A percentile compares a stretch with the other conserved stretches of the same genome.
phyloP scores from a whole-genome alignment of 768 basidiomycete genomes.

The Rossbeevera mucosa region DNA sequence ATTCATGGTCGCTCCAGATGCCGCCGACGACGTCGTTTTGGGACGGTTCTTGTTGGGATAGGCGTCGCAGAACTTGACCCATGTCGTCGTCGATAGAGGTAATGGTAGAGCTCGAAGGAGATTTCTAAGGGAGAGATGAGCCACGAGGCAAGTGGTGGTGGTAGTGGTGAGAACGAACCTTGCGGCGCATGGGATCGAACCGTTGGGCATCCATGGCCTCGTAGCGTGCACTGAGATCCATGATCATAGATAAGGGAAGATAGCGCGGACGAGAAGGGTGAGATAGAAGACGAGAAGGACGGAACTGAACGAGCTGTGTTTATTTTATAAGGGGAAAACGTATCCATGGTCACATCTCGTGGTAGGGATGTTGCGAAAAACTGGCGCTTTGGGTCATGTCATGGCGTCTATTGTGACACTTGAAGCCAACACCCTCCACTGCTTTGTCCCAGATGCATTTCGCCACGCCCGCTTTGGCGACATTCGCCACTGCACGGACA shows the following conservation, averaged over 20 bases:
- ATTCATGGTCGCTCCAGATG: constrained; percentile 32
- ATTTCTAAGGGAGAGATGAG: constrained; percentile 24
- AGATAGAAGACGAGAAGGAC: constrained; percentile 28
- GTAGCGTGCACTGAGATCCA: constrained; percentile 22
- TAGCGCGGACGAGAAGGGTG: constrained; percentile 20
- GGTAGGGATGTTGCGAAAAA: constrained; percentile 21
- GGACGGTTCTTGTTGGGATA: constrained; percentile 16
- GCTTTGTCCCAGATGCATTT: constrained; percentile 19
- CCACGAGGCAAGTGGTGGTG: constrained; percentile 12
- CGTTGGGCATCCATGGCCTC: constrained; percentile 30
- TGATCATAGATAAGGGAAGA: constrained; percentile 28
- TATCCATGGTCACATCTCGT: constrained; percentile 25
- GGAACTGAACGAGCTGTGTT: constrained; percentile 24
- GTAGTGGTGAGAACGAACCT: constrained; percentile 22
- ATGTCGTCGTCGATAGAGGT: constrained; percentile 16
- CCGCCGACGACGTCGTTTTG: constrained; percentile 24
- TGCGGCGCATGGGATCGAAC: constrained; percentile 30
- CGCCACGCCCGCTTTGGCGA: constrained; percentile 19
- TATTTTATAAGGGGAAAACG: constrained; percentile 21
- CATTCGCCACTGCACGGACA: constrained; percentile 3
- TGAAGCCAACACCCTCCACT: constrained; percentile 8
- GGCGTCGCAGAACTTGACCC: constrained; percentile 27
- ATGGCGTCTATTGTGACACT: constrained; percentile 16
- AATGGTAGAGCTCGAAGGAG: constrained; percentile 8
- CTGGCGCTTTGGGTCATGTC: constrained; percentile 19